These are phyloP conservation scores for Haematococcus lacustris DNA, from an alignment of 139 green algal genomes.

Conservation along the genomic window DNA sequence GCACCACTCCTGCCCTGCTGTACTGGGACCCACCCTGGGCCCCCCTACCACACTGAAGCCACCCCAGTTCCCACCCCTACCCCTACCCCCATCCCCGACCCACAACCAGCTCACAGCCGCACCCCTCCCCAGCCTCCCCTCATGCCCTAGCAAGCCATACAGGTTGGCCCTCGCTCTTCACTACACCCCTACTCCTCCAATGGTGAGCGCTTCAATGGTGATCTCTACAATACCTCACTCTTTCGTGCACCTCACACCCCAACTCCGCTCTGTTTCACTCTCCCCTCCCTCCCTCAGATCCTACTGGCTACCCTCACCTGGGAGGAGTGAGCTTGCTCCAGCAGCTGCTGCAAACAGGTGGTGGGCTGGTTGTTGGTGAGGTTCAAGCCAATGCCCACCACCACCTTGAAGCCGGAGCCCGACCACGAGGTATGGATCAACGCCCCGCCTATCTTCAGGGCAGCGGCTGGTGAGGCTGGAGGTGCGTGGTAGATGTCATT, in stretches of 20 bases:
- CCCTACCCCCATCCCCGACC: too few species aligned
- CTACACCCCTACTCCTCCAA: too few species aligned
- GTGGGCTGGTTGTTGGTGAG: slow-evolving; percentile 82
- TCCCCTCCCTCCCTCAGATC: not conserved
- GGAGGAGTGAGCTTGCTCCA: slow-evolving; percentile 18
- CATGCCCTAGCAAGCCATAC: too few species aligned
- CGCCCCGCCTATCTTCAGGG: slow-evolving; percentile 83
- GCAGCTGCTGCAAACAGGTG: slow-evolving; percentile 75
- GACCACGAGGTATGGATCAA: slow-evolving; percentile 82
- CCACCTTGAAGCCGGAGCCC: slow-evolving; percentile 54
- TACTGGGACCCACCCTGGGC: too few species aligned
- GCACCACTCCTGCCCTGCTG: too few species aligned
- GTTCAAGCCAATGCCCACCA: slow-evolving; percentile 82
- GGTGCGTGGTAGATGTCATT: slow-evolving; percentile 86
- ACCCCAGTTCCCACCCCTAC: too few species aligned
- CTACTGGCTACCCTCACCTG: not conserved
- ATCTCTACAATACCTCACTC: too few species aligned
- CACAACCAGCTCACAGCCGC: too few species aligned
- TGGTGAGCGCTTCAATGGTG: too few species aligned
- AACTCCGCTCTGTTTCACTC: not conserved
- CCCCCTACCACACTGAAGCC: too few species aligned
- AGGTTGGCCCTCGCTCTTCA: too few species aligned
- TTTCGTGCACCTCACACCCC: not conserved
- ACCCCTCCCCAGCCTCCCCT: too few species aligned
- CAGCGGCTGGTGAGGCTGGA: not conserved